Conservation (phyloP, 495 filamentous ascomycete species). For the Neohortaea acidophila region DNA sequence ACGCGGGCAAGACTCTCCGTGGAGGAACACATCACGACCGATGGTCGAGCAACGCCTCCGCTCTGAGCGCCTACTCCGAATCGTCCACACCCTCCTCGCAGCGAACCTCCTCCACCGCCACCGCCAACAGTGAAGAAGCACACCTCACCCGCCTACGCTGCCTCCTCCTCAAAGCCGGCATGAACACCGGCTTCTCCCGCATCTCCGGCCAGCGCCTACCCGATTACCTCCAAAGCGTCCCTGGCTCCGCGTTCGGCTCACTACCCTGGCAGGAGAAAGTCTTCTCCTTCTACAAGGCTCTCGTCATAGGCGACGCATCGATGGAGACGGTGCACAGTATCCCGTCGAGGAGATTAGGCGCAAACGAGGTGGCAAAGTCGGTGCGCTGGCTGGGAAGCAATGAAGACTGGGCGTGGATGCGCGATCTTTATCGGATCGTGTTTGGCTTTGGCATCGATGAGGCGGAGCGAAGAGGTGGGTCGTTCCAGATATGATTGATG, state of each 20-base stretch:
- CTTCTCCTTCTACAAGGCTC: constrained; percentile 59
- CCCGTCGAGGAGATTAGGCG: constrained; percentile 43
- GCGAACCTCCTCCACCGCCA: constrained; percentile 47
- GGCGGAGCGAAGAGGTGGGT: constrained; percentile 27
- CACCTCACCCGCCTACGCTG: constrained; percentile 59
- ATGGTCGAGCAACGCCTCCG: constrained; percentile 64
- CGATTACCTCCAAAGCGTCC: constrained; percentile 59
- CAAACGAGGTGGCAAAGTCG: constrained; percentile 57
- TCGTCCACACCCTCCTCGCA: constrained; percentile 35
- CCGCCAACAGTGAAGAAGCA: constrained; percentile 46
- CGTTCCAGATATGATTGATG: constrained; percentile 3
- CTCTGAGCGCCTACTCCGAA: constrained; percentile 55
- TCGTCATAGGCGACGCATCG: constrained; percentile 52
- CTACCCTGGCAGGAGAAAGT: constrained; percentile 51
- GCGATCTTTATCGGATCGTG: constrained; percentile 67
- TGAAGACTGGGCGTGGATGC: constrained; percentile 56
- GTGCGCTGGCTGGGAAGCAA: constrained; percentile 56
- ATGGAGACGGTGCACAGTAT: constrained; percentile 41
- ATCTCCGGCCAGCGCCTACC: constrained; percentile 39
- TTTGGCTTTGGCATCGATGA: constrained; percentile 74
- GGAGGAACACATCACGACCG: constrained; percentile 21
- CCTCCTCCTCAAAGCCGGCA: constrained; percentile 65
- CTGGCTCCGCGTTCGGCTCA: constrained; percentile 61
- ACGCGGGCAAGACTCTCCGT: constrained; percentile 12
- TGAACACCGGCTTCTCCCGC: constrained; percentile 56